Evolutionary conservation across 1,139 yeast genomes (phyloP).

Genomic region (Nakaseomyces nivariensis): DNA sequence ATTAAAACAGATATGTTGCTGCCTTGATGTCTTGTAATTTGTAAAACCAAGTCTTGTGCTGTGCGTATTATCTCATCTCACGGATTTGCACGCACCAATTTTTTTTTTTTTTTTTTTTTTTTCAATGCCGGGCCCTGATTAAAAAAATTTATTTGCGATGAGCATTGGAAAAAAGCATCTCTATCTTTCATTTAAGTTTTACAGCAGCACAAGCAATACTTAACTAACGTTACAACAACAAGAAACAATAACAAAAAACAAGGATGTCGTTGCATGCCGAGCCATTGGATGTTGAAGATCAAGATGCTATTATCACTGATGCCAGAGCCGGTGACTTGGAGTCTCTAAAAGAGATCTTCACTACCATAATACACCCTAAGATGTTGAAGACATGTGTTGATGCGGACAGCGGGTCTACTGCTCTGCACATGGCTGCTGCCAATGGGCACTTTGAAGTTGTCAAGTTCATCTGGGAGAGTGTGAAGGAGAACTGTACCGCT

Average conservation of each 20-base stretch:
- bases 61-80: too few species aligned
- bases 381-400: constrained; percentile 38
- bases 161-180: neutral
- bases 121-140: too few species aligned
- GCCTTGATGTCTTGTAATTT: too few species aligned
- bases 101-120: too few species aligned
- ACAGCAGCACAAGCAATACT: too few species aligned
- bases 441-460: constrained; percentile 78
- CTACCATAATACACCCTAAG: constrained; percentile 45
- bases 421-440: constrained; percentile 91
- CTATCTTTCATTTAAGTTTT: too few species aligned
- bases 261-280: constrained; percentile 29
- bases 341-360: constrained; percentile 56
- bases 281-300: constrained; percentile 52
- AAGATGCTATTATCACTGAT: constrained; percentile 70
- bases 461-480: constrained; percentile 45
- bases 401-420: constrained; percentile 56
- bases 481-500: constrained; percentile 26
- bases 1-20: too few species aligned
- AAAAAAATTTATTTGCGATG: neutral
- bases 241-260: neutral
- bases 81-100: too few species aligned
- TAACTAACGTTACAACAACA: neutral
- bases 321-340: constrained; percentile 84
- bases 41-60: too few species aligned